A percentile compares a stretch with the other conserved stretches of the same genome.
Evolutionary conservation across 2,329 filamentous ascomycete species (phyloP).

Genomic region (Knufia fluminis): DNA sequence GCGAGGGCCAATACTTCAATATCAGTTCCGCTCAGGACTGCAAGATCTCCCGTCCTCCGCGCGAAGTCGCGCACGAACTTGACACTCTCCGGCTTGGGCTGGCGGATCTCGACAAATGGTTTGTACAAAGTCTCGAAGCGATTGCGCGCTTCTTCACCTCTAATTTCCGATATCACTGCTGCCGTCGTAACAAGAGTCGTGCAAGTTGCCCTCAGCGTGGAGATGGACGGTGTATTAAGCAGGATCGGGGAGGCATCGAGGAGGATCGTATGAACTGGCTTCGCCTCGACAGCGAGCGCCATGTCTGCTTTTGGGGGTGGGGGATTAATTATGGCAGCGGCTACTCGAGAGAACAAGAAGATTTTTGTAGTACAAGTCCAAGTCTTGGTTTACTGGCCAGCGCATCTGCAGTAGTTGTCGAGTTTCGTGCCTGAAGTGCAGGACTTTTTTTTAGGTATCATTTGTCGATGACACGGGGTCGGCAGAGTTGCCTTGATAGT

Average conservation of each 20-base stretch:
- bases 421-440: not conserved
- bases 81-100: constrained; percentile 65
- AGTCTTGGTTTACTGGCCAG: too few species aligned
- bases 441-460: not conserved
- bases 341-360: too few species aligned
- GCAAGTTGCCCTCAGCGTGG: constrained; percentile 67
- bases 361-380: too few species aligned
- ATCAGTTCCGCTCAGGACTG: constrained; percentile 81
- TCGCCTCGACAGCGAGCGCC: constrained; percentile 29
- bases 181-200: constrained; percentile 75
- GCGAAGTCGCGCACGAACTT: constrained; percentile 77
- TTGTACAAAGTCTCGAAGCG: constrained; percentile 75
- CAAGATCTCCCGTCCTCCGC: constrained; percentile 76
- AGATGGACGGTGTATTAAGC: constrained; percentile 80
- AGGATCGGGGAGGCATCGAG: constrained; percentile 90
- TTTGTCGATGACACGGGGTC: too few species aligned
- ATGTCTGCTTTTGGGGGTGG: not conserved
- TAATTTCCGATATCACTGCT: constrained; percentile 75
- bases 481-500: not conserved
- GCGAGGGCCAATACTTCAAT: constrained; percentile 79
- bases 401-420: not conserved
- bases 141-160: constrained; percentile 69
- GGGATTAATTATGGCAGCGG: too few species aligned
- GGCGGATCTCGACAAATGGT: constrained; percentile 73
- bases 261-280: constrained; percentile 71